phyloP scores from a whole-genome alignment of 305 asterid species.

The Fraxinus latifolia region DNA sequence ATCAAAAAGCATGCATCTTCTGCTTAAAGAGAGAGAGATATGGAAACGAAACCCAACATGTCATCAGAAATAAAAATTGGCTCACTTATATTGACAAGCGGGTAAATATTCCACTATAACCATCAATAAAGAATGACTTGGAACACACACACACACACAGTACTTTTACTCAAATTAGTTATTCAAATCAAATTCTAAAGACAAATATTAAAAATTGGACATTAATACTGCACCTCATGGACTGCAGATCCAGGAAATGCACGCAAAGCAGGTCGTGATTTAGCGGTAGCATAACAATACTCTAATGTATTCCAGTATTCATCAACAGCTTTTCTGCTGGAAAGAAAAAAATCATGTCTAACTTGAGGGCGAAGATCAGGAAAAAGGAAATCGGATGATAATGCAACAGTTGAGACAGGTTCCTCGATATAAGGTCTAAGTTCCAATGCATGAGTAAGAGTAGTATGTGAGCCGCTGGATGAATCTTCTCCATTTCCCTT shows the following conservation, averaged over 20 bases:
- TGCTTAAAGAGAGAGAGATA: not conserved
- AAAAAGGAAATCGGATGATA: conserved; percentile 43
- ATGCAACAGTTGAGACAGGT: conserved; percentile 53
- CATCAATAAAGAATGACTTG: conserved; percentile 12
- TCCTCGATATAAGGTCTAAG: conserved; percentile 92
- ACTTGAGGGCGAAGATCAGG: conserved; percentile 89
- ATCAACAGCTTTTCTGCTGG: conserved; percentile 67
- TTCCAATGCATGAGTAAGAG: conserved; percentile 77
- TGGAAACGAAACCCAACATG: not conserved
- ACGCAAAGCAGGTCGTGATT: conserved; percentile 73
- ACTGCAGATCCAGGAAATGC: conserved; percentile 95
- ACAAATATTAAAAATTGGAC: not conserved
- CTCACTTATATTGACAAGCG: not conserved
- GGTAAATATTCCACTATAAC: not conserved
- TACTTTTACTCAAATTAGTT: conserved; percentile 10
- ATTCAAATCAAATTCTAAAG: conserved; percentile 11
- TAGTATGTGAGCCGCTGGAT: conserved; percentile 45
- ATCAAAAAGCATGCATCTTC: not conserved
- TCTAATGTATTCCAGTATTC: conserved; percentile 93
- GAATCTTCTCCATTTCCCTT: conserved; percentile 53
- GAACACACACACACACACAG: not conserved
- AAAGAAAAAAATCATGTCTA: conserved; percentile 92
- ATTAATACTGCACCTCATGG: conserved; percentile 58
- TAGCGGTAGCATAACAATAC: conserved; percentile 77
- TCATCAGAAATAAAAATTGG: not conserved